Evolutionary conservation across 2,329 filamentous ascomycete genomes (phyloP).

Genomic region (Cordyceps tenuipes): DNA sequence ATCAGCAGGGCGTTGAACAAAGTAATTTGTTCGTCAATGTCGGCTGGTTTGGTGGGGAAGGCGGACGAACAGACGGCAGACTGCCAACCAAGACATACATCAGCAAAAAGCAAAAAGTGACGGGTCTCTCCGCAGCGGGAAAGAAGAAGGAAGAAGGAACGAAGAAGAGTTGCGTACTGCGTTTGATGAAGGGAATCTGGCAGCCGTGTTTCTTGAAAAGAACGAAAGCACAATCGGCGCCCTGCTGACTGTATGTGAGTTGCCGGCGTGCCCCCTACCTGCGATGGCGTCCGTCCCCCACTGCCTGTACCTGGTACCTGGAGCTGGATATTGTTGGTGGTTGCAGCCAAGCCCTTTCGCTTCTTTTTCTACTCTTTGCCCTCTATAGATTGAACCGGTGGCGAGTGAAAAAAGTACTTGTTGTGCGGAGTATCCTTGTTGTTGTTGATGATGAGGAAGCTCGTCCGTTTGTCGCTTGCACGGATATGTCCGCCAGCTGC

Average conservation of each 20-base stretch:
- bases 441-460: neutral
- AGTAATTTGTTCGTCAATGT: slow-evolving; percentile 42
- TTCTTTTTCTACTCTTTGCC: neutral
- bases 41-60: neutral
- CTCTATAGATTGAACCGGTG: neutral
- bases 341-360: neutral
- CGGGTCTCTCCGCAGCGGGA: neutral
- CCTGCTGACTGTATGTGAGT: neutral
- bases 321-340: neutral
- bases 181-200: neutral
- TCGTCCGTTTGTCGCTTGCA: neutral
- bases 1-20: slow-evolving; percentile 85
- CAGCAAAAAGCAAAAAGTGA: slow-evolving; percentile 4
- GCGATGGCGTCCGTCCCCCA: neutral
- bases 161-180: too few species aligned
- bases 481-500: neutral
- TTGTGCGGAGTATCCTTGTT: neutral
- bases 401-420: neutral
- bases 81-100: neutral
- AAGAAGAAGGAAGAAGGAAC: neutral
- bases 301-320: too few species aligned
- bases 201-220: neutral
- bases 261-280: neutral
- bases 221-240: neutral
- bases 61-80: slow-evolving; percentile 8